Evolutionary conservation across 208 protist species (phyloP).

Genomic region (Novymonas esmeraldas): DNA sequence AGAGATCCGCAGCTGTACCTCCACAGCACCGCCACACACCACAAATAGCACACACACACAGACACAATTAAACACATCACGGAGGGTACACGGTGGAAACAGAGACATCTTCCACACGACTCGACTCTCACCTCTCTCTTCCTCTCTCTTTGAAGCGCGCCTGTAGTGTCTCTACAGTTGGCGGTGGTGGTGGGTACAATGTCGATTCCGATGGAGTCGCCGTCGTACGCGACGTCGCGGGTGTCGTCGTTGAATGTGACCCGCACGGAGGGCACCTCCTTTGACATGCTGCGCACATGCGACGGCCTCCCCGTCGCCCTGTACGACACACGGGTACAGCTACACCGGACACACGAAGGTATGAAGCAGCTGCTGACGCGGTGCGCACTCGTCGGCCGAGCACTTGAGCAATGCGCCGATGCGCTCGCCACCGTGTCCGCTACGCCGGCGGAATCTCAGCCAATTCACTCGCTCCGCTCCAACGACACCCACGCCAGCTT

Average conservation of each 20-base stretch:
- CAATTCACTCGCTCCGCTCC: background rate
- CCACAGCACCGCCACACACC: too few relatives aligned
- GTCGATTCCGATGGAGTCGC: background rate
- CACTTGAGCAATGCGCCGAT: slow-evolving; percentile 4
- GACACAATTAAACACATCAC: too few relatives aligned
- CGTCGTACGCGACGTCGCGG: background rate
- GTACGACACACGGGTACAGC: background rate
- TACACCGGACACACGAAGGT: background rate
- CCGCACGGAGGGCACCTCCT: background rate
- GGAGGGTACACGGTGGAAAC: too few relatives aligned
- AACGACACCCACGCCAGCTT: background rate
- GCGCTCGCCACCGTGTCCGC: slow-evolving; percentile 2
- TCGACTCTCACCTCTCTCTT: too few relatives aligned
- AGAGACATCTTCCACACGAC: too few relatives aligned
- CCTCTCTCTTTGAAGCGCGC: background rate
- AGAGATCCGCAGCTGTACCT: too few relatives aligned
- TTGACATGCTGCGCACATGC: background rate
- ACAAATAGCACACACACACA: too few relatives aligned
- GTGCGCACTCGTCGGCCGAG: background rate
- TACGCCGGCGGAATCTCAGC: background rate
- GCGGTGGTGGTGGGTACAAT: background rate
- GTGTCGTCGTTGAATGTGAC: background rate
- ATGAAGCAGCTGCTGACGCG: slow-evolving; percentile 6
- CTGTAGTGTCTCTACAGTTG: background rate
- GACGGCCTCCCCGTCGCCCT: background rate